Evolutionary conservation across 2,329 filamentous ascomycete genomes (phyloP).

Genomic region (Ophiostoma ulmi): DNA sequence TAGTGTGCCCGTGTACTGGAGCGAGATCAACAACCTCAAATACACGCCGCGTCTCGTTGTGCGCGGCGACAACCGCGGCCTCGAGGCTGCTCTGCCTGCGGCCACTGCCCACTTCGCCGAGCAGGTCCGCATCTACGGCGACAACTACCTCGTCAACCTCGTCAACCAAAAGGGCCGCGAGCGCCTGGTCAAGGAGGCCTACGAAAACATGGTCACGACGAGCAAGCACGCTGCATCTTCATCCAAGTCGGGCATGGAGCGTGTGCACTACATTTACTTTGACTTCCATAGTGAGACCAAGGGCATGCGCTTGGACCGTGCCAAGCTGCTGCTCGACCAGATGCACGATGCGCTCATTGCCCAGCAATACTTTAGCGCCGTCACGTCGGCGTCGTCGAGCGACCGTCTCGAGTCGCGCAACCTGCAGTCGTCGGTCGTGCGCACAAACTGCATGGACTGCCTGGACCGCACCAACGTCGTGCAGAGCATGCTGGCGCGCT

Average conservation of each 20-base stretch:
- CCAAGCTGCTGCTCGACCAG: conserved; percentile 77
- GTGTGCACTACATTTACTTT: conserved; percentile 94
- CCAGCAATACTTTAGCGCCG: conserved; percentile 88
- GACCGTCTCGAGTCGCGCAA: conserved; percentile 74
- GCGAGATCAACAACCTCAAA: conserved; percentile 86
- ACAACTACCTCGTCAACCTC: conserved; percentile 94
- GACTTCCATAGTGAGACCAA: conserved; percentile 98
- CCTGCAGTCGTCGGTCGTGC: conserved; percentile 81
- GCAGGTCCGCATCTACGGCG: conserved; percentile 88
- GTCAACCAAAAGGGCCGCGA: conserved; percentile 96
- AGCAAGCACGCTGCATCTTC: conserved; percentile 63
- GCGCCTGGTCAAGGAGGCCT: conserved; percentile 81
- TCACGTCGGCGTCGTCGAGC: conserved; percentile 81
- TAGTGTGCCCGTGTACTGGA: conserved; percentile 93
- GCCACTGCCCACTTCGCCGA: conserved; percentile 86
- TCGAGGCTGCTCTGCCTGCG: conserved; percentile 73
- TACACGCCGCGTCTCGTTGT: conserved; percentile 90
- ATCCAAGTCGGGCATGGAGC: conserved; percentile 64
- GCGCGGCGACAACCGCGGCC: conserved; percentile 74
- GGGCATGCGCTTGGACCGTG: conserved; percentile 87
- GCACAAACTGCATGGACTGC: conserved; percentile 99
- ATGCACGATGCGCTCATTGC: conserved; percentile 68
- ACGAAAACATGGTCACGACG: conserved; percentile 82
- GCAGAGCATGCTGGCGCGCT: conserved; percentile 91
- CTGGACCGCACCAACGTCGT: conserved; percentile 96